Conservation (phyloP, 129 eudicot genomes). For the Erigeron canadensis region DNA sequence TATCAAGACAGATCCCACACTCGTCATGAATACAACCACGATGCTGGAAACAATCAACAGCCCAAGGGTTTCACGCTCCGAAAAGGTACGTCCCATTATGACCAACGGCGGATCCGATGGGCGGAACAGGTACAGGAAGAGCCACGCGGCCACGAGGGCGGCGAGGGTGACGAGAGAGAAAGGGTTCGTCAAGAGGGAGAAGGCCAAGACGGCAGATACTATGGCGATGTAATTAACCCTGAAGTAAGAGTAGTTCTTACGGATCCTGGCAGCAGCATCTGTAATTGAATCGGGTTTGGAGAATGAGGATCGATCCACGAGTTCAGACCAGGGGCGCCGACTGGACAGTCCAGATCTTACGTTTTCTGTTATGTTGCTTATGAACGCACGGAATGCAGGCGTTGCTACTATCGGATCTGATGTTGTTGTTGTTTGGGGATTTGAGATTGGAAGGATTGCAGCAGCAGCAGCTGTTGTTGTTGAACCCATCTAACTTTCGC, state of each 20-base stretch:
- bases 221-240: conserved; percentile 4
- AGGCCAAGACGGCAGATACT: background rate
- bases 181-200: conserved; percentile 4
- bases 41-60: conserved; percentile 19
- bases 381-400: conserved; percentile 56
- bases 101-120: conserved; percentile 21
- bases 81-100: conserved; percentile 8
- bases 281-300: conserved; percentile 72
- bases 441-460: too few species aligned
- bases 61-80: conserved; percentile 10
- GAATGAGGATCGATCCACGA: conserved; percentile 74
- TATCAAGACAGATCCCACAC: conserved; percentile 18
- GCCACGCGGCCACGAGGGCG: conserved; percentile 1
- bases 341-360: conserved; percentile 54
- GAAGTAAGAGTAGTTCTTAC: conserved; percentile 13
- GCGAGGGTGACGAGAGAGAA: conserved; percentile 1
- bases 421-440: too few species aligned
- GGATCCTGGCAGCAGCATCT: conserved; percentile 62
- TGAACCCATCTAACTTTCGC: too few species aligned
- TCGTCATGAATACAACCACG: background rate
- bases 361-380: conserved; percentile 43
- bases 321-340: conserved; percentile 87
- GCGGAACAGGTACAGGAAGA: conserved; percentile 11
- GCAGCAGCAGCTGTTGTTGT: too few species aligned
- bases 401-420: conserved; percentile 20